Base-by-base conservation (phyloP, 768 basidiomycete genomes). In the Phlebiopsis flavidoalba region DNA sequence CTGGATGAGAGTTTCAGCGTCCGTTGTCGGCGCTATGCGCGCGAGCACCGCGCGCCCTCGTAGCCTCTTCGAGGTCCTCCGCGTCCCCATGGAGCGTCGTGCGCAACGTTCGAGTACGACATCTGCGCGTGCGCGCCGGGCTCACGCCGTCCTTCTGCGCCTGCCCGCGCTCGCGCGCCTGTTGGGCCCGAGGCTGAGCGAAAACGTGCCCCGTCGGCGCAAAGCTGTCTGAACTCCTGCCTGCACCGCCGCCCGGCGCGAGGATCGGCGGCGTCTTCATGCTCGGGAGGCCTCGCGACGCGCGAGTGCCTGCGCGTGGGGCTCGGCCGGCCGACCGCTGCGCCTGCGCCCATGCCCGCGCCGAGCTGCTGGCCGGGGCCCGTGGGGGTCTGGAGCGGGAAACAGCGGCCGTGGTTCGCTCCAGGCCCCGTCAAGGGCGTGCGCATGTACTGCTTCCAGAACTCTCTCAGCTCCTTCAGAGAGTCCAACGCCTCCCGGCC, bases 1-100 rank as follows among this genome's bases (percentile, higher is more conserved):
- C 51, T 82, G 80, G 12, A 79, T 77, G 26, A 89, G 71, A 89
- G 71, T 64, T 81, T 86, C 45, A 90, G 70, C 60, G 76, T 80
- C 59, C 60, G 76, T 80, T 58, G 82, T 79, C 0, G 86, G 81
- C 21, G 87, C 77, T 67, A 80, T 85, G 55, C 87, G 77, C 35
- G 89, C 88, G 57, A 89, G 72, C 15, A 91, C 84, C 4, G 90
- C 90, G 46, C 87, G 87, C 68, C n/a, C n/a, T 90, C 87, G 60
- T 92, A 92, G 59, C 82, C n/a, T 82, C 60, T 80, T 75, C n/a
- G 62, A 92, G 64, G 65, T 91, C 89, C 14, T 92, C 89, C 47
- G 76, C 67, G 43, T 76, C 70, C 3, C 60, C 60, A 72, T 69
- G 46, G 70, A 77, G 54, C 33, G 72, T 70, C 53, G 66, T 67